Evolutionary conservation across 164 flowering plant genomes (phyloP).

Genomic region (Litsea cubeba): DNA sequence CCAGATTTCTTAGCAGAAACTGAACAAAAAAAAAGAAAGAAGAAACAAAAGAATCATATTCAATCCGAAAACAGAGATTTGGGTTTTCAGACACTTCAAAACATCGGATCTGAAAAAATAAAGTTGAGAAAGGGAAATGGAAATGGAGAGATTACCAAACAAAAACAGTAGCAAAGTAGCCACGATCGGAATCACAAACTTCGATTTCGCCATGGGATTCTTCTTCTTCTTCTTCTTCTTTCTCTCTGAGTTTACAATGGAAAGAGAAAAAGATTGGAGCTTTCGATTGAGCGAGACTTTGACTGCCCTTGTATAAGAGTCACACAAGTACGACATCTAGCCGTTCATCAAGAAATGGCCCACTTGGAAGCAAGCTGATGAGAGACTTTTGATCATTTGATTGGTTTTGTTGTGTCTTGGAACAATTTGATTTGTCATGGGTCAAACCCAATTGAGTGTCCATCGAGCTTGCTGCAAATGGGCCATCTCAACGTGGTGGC

Average conservation of each 20-base stretch:
- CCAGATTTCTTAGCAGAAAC: constrained; percentile 52
- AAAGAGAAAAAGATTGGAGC: background rate
- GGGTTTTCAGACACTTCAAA: background rate
- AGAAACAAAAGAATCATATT: background rate
- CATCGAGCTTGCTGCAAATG: too few relatives aligned
- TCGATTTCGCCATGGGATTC: constrained; percentile 1
- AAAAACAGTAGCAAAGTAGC: background rate
- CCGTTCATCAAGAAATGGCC: too few relatives aligned
- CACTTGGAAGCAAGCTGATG: too few relatives aligned
- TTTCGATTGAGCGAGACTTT: background rate
- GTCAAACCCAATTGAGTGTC: too few relatives aligned
- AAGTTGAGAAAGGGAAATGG: background rate
- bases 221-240: background rate
- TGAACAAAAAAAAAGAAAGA: background rate
- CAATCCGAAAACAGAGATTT: background rate
- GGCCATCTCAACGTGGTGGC: too few relatives aligned
- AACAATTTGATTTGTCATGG: too few relatives aligned
- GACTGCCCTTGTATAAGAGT: too few relatives aligned
- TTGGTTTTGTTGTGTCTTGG: too few relatives aligned
- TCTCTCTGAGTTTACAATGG: background rate
- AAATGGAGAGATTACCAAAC: background rate
- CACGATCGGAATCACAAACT: background rate
- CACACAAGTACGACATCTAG: too few relatives aligned
- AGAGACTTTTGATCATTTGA: too few relatives aligned
- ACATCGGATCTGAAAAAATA: background rate